phyloP scores from a whole-genome alignment of 306 rosid genomes.

The Sindora glabra region DNA sequence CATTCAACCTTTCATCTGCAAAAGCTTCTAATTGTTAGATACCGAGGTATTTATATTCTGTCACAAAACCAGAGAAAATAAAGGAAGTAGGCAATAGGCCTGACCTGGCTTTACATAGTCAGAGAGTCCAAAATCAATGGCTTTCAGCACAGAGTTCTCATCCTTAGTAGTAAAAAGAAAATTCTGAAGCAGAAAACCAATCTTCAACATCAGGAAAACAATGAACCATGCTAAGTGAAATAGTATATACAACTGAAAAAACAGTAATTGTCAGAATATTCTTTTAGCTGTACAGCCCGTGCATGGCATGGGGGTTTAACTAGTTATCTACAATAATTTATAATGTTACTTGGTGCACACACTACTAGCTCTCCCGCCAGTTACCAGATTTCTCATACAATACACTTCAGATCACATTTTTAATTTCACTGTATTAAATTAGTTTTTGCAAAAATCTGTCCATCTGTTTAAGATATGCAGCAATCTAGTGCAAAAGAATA shows the following conservation, averaged over 20 bases:
- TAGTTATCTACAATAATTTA: no score
- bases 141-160: constrained; percentile 50
- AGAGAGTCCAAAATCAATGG: constrained; percentile 77
- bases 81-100: constrained; percentile 2
- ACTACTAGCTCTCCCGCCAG: background rate
- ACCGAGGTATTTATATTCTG: background rate
- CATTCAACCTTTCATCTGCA: constrained; percentile 80
- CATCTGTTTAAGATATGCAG: background rate
- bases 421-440: background rate
- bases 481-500: background rate
- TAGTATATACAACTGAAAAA: no score
- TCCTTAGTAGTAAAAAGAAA: constrained; percentile 65
- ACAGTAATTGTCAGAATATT: no score
- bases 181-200: constrained; percentile 47
- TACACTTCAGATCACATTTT: background rate
- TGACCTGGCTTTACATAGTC: constrained; percentile 85
- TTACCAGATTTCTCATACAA: background rate
- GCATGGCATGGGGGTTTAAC: no score
- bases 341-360: no score
- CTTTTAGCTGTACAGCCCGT: no score
- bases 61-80: no score
- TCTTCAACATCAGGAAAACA: constrained; percentile 2
- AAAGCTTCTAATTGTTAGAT: constrained; percentile 2
- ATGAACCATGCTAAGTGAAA: no score
- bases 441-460: background rate